These are phyloP conservation scores for Sphagnum contortum DNA, from an alignment of 225 moss, liverwort and hornwort genomes.

Conservation along the genomic window DNA sequence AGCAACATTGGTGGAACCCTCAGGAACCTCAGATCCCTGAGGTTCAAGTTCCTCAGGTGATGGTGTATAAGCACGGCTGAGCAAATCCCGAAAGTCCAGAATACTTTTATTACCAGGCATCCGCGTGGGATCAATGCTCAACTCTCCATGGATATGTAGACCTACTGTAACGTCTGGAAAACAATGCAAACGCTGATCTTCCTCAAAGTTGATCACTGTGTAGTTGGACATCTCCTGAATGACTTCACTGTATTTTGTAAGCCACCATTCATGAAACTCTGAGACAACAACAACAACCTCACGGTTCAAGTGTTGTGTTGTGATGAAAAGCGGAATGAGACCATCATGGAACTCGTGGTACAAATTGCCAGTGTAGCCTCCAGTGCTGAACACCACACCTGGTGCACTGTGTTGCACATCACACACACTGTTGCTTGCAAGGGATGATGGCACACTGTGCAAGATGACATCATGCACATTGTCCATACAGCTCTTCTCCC, in stretches of 20 bases:
- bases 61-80: conserved; percentile 35
- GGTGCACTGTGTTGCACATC: conserved; percentile 54
- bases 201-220: conserved; percentile 39
- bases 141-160: conserved; percentile 77
- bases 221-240: conserved; percentile 47
- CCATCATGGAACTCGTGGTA: conserved; percentile 97
- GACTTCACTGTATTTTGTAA: conserved; percentile 46
- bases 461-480: conserved; percentile 36
- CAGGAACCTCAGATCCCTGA: too few relatives aligned
- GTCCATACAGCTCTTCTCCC: conserved; percentile 67
- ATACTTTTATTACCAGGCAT: conserved; percentile 64
- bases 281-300: conserved; percentile 59
- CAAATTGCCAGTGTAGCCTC: conserved; percentile 85
- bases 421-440: conserved; percentile 14
- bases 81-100: conserved; percentile 42
- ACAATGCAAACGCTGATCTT: conserved; percentile 45
- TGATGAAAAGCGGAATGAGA: conserved; percentile 76
- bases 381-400: conserved; percentile 68
- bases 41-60: conserved; percentile 1
- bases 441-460: conserved; percentile 3
- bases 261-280: conserved; percentile 82
- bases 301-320: conserved; percentile 59
- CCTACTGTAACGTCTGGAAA: conserved; percentile 77
- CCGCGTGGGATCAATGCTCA: conserved; percentile 32
- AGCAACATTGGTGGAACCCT: conserved; percentile 6